phyloP scores from a whole-genome alignment of 2,329 filamentous ascomycete genomes.

The Thermochaetoides dissita region DNA sequence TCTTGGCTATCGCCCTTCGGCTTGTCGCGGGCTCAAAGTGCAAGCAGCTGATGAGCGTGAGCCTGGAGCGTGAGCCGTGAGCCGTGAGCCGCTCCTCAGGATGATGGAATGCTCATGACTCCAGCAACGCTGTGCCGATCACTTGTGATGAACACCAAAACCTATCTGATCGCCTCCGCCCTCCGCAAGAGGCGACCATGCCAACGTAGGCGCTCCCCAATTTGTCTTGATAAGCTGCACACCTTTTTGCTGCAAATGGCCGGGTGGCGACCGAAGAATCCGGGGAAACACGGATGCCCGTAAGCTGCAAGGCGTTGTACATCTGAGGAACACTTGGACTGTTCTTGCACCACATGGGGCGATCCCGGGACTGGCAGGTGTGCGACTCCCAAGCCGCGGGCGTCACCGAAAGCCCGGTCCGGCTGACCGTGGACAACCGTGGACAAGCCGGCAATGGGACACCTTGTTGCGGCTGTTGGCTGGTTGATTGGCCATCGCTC shows the following conservation, averaged over 20 bases:
- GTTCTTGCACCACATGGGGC: not conserved
- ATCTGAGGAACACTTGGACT: conserved; percentile 5
- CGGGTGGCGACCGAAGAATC: conserved; percentile 5
- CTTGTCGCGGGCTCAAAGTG: too few species aligned
- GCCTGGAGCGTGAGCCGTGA: too few species aligned
- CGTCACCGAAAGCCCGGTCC: not conserved
- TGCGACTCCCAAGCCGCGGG: not conserved
- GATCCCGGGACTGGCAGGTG: not conserved
- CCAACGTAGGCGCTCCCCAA: not conserved
- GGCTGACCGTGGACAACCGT: not conserved
- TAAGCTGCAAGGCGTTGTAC: conserved; percentile 2
- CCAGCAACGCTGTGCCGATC: too few species aligned
- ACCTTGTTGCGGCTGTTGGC: not conserved
- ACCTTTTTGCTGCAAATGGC: too few species aligned
- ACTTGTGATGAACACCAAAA: too few species aligned
- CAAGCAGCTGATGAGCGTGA: too few species aligned
- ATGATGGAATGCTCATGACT: too few species aligned
- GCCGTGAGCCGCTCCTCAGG: too few species aligned
- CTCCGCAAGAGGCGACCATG: too few species aligned
- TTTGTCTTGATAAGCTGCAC: conserved; percentile 1
- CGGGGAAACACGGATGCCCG: conserved; percentile 5
- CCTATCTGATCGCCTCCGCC: too few species aligned
- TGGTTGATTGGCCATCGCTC: not conserved
- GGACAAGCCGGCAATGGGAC: not conserved
- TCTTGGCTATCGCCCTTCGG: not conserved